Evolutionary conservation across 2,329 filamentous ascomycete genomes (phyloP).

Genomic region (Aspergillus pseudoviridinutans): DNA sequence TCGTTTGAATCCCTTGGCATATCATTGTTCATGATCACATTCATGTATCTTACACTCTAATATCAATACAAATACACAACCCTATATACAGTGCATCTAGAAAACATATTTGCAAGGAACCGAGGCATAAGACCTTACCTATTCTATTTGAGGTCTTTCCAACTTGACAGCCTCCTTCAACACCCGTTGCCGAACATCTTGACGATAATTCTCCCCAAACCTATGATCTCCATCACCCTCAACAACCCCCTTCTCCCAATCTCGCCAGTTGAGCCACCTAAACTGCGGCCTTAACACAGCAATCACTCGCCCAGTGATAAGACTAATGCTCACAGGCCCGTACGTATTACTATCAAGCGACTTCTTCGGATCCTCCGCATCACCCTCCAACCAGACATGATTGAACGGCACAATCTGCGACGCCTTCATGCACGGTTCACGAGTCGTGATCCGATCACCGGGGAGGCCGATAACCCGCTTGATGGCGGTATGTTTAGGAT

Average conservation of each 20-base stretch:
- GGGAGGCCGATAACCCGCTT: conserved; percentile 81
- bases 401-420: conserved; percentile 66
- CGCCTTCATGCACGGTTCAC: conserved; percentile 54
- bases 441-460: conserved; percentile 70
- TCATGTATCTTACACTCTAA: conserved; percentile 16
- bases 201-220: conserved; percentile 28
- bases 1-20: background rate
- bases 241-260: conserved; percentile 33
- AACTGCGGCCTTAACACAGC: conserved; percentile 64
- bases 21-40: background rate
- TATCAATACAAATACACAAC: background rate
- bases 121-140: background rate
- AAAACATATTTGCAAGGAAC: background rate
- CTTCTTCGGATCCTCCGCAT: conserved; percentile 62
- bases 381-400: conserved; percentile 94
- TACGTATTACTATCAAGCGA: conserved; percentile 85
- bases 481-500: conserved; percentile 66
- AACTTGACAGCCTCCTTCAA: conserved; percentile 36
- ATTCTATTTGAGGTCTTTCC: conserved; percentile 26
- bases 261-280: conserved; percentile 34
- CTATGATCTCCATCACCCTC: conserved; percentile 18
- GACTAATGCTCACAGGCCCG: conserved; percentile 71
- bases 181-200: conserved; percentile 33
- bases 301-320: conserved; percentile 72
- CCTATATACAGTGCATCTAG: background rate